Percentiles rank a stretch among this genome's conserved stretches.
phyloP scores from a whole-genome alignment of 108 stramenopile genomes.

The Seminavis robusta region DNA sequence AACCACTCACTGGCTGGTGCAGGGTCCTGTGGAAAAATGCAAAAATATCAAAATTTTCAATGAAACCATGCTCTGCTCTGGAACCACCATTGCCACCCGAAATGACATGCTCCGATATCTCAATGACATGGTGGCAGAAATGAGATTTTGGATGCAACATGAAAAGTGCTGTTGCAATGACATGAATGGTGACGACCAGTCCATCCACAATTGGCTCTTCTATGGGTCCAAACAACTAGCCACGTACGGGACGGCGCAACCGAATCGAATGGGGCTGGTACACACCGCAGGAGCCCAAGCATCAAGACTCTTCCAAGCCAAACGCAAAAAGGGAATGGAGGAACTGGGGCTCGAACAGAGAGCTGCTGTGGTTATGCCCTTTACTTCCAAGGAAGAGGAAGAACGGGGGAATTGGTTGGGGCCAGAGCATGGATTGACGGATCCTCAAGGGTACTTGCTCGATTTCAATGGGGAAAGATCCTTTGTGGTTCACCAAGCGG shows the following conservation, averaged over 20 bases:
- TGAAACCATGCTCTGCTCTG: conserved; percentile 62
- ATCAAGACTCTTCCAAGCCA: too few species aligned
- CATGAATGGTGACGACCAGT: conserved; percentile 66
- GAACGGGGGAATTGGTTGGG: too few species aligned
- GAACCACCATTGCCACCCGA: conserved; percentile 70
- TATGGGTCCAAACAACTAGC: conserved; percentile 34
- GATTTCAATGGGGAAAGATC: conserved; percentile 43
- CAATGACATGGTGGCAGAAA: conserved; percentile 59
- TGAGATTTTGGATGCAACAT: conserved; percentile 49
- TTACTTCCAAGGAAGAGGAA: too few species aligned
- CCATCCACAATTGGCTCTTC: conserved; percentile 80
- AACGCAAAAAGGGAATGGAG: too few species aligned
- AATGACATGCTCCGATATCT: conserved; percentile 66
- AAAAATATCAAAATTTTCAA: conserved; percentile 25
- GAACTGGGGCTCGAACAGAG: too few species aligned
- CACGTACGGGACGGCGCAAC: too few species aligned
- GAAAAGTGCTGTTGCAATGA: conserved; percentile 39
- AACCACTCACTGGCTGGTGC: conserved; percentile 67
- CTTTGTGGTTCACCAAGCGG: conserved; percentile 46
- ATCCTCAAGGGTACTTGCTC: conserved; percentile 35
- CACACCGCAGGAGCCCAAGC: too few species aligned
- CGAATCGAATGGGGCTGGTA: too few species aligned
- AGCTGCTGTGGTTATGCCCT: too few species aligned
- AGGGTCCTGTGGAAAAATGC: conserved; percentile 38
- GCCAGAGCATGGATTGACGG: too few species aligned